Evolutionary conservation across 148 eudicot species (phyloP).

Genomic region (Amaranthus palmeri): DNA sequence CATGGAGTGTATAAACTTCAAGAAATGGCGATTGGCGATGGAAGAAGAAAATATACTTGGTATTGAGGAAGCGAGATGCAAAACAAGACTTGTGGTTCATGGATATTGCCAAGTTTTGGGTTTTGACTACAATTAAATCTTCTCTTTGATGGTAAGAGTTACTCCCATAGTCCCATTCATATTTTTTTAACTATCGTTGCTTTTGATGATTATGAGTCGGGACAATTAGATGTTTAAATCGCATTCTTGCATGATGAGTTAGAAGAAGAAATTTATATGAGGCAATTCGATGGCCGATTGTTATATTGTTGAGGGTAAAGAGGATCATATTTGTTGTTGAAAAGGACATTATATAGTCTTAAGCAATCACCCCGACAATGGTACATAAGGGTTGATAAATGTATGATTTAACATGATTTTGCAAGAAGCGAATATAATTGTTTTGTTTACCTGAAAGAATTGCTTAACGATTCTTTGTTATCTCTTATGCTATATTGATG

Average conservation of each 20-base stretch:
- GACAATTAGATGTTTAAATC: background rate
- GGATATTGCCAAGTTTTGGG: background rate
- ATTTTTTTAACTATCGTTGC: background rate
- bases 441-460: background rate
- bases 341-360: background rate
- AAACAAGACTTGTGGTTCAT: background rate
- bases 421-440: background rate
- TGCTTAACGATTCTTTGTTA: background rate
- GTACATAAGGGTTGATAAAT: background rate
- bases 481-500: background rate
- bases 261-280: background rate
- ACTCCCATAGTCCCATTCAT: background rate
- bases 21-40: background rate
- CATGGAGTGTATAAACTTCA: background rate
- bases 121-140: background rate
- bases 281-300: background rate
- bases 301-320: background rate
- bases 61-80: background rate
- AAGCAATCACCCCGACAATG: too few relatives aligned
- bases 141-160: background rate
- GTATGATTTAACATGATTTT: background rate
- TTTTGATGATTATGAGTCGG: background rate
- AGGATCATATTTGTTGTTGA: background rate
- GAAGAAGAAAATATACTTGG: background rate
- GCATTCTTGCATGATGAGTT: background rate